These are phyloP conservation scores for Ceratocystis alfenasii DNA, from an alignment of 2,329 filamentous ascomycete species.

Conservation along the genomic window DNA sequence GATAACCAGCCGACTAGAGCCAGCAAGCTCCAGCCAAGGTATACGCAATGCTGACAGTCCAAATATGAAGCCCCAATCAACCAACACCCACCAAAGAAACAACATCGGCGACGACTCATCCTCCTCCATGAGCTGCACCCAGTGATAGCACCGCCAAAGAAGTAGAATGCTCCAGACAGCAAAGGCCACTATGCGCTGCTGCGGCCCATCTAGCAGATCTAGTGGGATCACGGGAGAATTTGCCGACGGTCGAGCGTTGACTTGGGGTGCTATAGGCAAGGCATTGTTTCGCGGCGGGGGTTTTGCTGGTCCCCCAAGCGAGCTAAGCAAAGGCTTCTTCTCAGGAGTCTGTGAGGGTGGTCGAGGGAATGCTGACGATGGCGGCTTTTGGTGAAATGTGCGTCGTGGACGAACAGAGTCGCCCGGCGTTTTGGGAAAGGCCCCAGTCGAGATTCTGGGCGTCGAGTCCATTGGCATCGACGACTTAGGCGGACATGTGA, in stretches of 20 bases:
- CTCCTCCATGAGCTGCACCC: constrained; percentile 62
- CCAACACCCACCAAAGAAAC: constrained; percentile 83
- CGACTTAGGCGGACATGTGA: constrained; percentile 13
- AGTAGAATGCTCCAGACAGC: constrained; percentile 65
- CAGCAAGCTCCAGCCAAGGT: constrained; percentile 91
- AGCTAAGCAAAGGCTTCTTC: constrained; percentile 5
- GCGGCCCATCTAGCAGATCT: constrained; percentile 73
- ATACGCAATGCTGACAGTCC: constrained; percentile 77
- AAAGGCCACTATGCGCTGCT: constrained; percentile 76
- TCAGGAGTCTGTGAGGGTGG: constrained; percentile 15
- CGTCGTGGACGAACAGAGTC: constrained; percentile 21
- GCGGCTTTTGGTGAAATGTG: constrained; percentile 17
- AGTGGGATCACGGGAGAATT: constrained; percentile 63
- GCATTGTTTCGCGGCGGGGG: constrained; percentile 23
- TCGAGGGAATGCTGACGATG: constrained; percentile 12
- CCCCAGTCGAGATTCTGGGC: constrained; percentile 20
- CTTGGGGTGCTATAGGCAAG: constrained; percentile 39
- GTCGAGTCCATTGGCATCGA: constrained; percentile 19
- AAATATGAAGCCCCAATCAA: constrained; percentile 81
- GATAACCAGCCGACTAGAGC: constrained; percentile 55
- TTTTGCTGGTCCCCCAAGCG: background rate
- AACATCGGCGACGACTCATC: constrained; percentile 79
- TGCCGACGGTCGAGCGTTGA: constrained; percentile 25
- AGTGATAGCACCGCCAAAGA: constrained; percentile 81
- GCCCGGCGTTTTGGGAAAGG: constrained; percentile 21